A percentile compares a stretch with the other conserved stretches of the same genome.
Evolutionary conservation across 768 basidiomycete species (phyloP).

Genomic region (Kwoniella newhampshirensis): DNA sequence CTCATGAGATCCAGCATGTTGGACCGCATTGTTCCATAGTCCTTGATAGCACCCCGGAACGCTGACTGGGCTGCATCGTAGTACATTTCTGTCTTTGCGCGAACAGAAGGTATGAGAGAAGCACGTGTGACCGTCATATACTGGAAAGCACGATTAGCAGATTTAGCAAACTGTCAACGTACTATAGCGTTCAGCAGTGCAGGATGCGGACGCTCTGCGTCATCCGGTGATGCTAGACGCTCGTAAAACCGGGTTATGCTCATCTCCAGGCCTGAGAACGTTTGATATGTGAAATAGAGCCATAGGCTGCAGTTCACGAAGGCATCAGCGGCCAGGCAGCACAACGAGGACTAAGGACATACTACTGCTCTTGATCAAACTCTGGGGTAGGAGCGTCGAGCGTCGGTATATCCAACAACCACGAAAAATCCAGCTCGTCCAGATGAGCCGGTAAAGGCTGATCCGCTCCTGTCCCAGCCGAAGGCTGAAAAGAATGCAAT

Average conservation of each 20-base stretch:
- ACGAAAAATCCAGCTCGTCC: slow-evolving; percentile 12
- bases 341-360: background rate
- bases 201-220: background rate
- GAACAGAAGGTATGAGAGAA: slow-evolving; percentile 1
- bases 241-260: slow-evolving; percentile 14
- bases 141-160: background rate
- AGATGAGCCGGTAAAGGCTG: background rate
- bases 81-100: background rate
- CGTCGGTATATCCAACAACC: slow-evolving; percentile 3
- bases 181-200: slow-evolving; percentile 16
- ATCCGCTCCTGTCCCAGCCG: background rate
- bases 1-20: slow-evolving; percentile 7
- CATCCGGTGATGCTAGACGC: slow-evolving; percentile 3
- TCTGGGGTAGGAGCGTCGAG: background rate
- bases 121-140: slow-evolving; percentile 5
- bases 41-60: slow-evolving; percentile 1
- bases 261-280: slow-evolving; percentile 11
- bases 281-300: slow-evolving; percentile 11
- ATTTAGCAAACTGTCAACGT: background rate
- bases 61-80: background rate
- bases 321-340: background rate
- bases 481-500: slow-evolving; percentile 9
- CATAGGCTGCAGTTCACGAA: slow-evolving; percentile 2
- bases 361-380: slow-evolving; percentile 7
- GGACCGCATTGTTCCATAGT: background rate